Base-by-base conservation (phyloP, 78 protist genomes). In the Dictyostelium capitatum region DNA sequence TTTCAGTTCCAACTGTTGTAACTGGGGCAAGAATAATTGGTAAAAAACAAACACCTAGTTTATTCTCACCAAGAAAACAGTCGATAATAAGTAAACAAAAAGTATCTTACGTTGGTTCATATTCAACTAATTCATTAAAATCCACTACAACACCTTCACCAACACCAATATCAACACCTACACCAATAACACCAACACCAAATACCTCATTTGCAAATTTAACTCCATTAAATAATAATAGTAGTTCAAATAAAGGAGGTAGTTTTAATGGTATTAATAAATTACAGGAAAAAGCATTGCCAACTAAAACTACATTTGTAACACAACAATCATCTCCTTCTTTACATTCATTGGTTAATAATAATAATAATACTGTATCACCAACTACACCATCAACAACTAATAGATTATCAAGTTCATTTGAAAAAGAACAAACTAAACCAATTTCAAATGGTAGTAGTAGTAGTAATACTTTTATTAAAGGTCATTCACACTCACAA, bases 21-120 rank as follows among this genome's bases (percentile, higher is more conserved):
- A 62, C 43, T 8, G 1, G 43, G 3, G 43, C 70, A 62, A 62
- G 70, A 62, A 25, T 62, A 10, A 62, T 62, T 62, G 70, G 70
- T 23, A 67, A 67, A 19, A 32, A 41, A 15, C 25, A 32, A 15
- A 67, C 41, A 28, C 41, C 48, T 30, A 67, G 75, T 67, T 28
- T 67, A 28, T 67, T 67, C 3, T 67, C 75, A 6, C 75, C 75
- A 32, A 67, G 75, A 67, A 67, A 67, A 6, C 75, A 67, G 30
- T 32, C 75, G 0, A 51, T 51, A 14, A 6, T 67, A 4, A 15
- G 50, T 32, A 32, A 25, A 25, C 41, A 32, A 25, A 67, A 67
- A 67, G 15, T 43, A 12, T 6, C 9, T 15, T 65, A 41, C 11
- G 10, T 11, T n/a, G 19, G 37, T 32, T 14, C n/a, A 28, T 25